Evolutionary conservation across 441 rosid genomes (phyloP), one percentile per base, ranked within the genome.

Genomic region (Sinapis alba): DNA sequence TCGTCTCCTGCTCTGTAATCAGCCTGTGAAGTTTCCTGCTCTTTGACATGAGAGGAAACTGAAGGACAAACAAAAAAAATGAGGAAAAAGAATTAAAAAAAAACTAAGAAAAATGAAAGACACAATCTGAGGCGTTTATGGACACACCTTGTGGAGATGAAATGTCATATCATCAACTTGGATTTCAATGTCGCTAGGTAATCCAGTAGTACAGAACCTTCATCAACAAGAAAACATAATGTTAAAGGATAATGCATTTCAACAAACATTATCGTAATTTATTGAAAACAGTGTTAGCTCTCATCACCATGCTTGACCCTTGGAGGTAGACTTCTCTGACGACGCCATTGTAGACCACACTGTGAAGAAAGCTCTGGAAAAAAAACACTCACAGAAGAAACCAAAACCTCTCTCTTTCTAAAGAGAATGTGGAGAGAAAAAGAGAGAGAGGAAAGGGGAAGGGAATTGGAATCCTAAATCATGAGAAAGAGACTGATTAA

Each of bases 231-330:
- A 18, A 34, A 9, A 43, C 12, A 57, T 12, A 16, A 24, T 6
- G 4, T 23, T 28, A 38, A 43, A 1, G 6, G 28, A 66, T 7
- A 72, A 19, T 38, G n/a, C 12, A n/a, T 57, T 34, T 19, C 41
- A 34, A n/a, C 27, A 12, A 45, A 18, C 5, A 54, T 36, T 21
- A 41, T 2, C 1, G 9, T n/a, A 12, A 11, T 2, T 6, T 13
- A 26, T 12, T 3, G 11, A 20, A 45, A 16, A 30, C 16, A 74
- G 62, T 57, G 63, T 28, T 19, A 30, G 56, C 2, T 69, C 13
- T 41, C 32, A 80, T 73, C 65, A 95, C 99, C 99, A 95, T 79
- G 98, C 99, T 88, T 93, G 98, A 32, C 92, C 94, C 83, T 86
- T 95, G 68, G 91, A 78, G 87, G 65, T 81, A 32, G 85, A 73